Base-by-base conservation (phyloP, 495 filamentous ascomycete genomes). In the Annulohypoxylon stygium region DNA sequence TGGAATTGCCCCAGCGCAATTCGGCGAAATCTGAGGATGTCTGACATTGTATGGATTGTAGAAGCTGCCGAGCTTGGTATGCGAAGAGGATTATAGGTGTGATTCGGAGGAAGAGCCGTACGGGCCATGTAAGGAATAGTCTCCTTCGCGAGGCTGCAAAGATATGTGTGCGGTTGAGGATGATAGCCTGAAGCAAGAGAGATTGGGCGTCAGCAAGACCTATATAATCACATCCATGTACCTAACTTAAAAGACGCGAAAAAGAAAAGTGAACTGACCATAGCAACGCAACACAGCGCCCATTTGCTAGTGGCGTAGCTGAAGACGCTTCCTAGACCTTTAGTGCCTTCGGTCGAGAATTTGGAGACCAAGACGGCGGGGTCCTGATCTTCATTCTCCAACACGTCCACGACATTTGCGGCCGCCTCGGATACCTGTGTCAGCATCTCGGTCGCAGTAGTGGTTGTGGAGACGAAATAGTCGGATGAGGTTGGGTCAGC, bases 281-380 rank as follows among this genome's bases (percentile, higher is more conserved):
- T 91, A 45, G 90, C 86, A 63, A 99, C 88, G 78, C 94, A 97
- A 58, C 88, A 87, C 57, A 99, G 81, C 4, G 96, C 95, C 97
- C 97, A 99, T 69, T 93, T 93, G 79, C 94, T 97, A 0, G 94
- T 97, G 45, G 95, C 83, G 78, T 98, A 99, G 50, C 90, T 91
- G 78, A 98, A 97, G 34, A 99, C 88, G 39, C 93, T 93, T 8
- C 93, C 92, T n/a, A 98, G 81, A 14, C 91, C 84, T 65, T 80
- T 80, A 7, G 83, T 80, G 4, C 86, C 81, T 61, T 88, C 86
- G 75, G 86, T 74, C 8, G 86, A 84, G 69, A 88, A 84, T 45
- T 81, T 79, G 20, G 85, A 83, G 51, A 81, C 75, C 43, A 85
- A 69, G 20, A 81, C 78, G 18, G 79, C 68, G 16, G 83, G 80